A percentile compares a stretch with the other conserved stretches of the same genome.
These are phyloP conservation scores for Iberis pinnata DNA, from an alignment of 345 rosid species.

Conservation along the genomic window DNA sequence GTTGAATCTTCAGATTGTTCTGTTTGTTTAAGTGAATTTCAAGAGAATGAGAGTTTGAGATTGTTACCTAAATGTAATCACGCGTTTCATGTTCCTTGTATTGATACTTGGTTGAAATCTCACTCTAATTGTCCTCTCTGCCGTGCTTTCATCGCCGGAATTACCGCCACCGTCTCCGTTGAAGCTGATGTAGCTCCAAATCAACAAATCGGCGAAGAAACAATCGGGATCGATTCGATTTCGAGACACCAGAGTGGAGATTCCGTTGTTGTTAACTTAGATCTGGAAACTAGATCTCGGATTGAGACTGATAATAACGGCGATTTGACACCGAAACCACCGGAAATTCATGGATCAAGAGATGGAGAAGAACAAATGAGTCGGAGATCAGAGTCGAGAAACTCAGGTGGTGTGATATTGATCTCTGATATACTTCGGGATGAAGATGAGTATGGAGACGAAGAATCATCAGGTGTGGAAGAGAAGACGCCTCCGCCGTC, in stretches of 20 bases:
- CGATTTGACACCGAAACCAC: constrained; percentile 10
- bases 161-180: not conserved
- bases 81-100: constrained; percentile 76
- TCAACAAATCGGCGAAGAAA: not conserved
- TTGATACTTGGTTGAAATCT: constrained; percentile 80
- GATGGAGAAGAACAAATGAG: constrained; percentile 13
- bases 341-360: not conserved
- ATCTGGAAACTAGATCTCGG: constrained; percentile 30
- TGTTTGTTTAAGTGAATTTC: constrained; percentile 67
- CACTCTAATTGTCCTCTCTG: constrained; percentile 87
- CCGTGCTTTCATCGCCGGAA: constrained; percentile 32
- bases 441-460: constrained; percentile 32
- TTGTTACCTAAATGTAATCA: constrained; percentile 70
- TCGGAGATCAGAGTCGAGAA: constrained; percentile 49
- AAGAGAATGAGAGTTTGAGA: constrained; percentile 59
- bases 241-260: constrained; percentile 11
- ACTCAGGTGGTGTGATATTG: constrained; percentile 31
- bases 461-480: constrained; percentile 22
- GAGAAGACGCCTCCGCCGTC: constrained; percentile 25
- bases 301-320: constrained; percentile 23
- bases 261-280: constrained; percentile 35
- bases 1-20: constrained; percentile 72
- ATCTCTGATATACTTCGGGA: constrained; percentile 42
- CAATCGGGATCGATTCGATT: not conserved
- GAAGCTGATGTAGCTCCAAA: not conserved